These are phyloP conservation scores for Tuber indicum DNA, from an alignment of 495 filamentous ascomycete genomes.

Conservation along the genomic window DNA sequence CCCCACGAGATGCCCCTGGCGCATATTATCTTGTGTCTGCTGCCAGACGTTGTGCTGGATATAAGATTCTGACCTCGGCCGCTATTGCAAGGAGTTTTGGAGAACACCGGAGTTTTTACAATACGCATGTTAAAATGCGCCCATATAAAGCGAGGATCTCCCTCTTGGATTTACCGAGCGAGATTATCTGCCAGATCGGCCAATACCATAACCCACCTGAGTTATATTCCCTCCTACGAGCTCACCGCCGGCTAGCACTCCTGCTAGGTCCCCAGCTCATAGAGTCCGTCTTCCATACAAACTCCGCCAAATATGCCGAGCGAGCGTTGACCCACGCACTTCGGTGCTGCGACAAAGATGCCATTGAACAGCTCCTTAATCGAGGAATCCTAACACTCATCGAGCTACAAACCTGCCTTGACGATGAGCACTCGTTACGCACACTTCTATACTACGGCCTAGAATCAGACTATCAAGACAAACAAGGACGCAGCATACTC, in stretches of 20 bases:
- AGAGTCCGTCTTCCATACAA: neutral
- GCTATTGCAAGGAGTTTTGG: neutral
- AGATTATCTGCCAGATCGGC: constrained; percentile 1
- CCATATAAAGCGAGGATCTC: neutral
- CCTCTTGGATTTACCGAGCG: neutral
- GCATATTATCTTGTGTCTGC: neutral
- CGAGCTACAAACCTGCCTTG: neutral
- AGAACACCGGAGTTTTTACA: neutral
- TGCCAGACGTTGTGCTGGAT: neutral
- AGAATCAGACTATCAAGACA: neutral
- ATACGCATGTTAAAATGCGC: neutral
- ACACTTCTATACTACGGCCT: neutral
- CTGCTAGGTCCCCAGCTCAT: neutral
- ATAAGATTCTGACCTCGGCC: neutral
- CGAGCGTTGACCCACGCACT: neutral
- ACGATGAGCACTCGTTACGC: neutral
- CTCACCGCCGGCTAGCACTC: neutral
- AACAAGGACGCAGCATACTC: neutral
- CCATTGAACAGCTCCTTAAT: neutral
- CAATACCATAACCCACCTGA: neutral
- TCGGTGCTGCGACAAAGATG: neutral
- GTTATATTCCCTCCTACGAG: neutral
- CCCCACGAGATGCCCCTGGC: neutral
- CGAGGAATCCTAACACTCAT: neutral
- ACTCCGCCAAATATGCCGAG: neutral